A percentile compares a stretch with the other conserved stretches of the same genome.
These are phyloP conservation scores for Penicillium cinerascens DNA, from an alignment of 495 filamentous ascomycete genomes.

Conservation along the genomic window DNA sequence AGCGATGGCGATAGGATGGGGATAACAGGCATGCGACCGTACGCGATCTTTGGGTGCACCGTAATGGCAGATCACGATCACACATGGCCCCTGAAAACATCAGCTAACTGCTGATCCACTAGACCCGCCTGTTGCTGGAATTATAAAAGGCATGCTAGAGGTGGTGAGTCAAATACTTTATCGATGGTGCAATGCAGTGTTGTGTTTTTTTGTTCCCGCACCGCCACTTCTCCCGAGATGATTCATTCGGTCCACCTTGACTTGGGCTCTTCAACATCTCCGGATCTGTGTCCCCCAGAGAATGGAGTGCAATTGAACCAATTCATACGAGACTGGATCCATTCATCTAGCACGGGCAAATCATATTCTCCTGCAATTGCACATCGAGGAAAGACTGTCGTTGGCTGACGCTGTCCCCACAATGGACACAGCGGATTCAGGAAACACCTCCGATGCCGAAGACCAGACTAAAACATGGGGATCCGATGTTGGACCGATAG, in stretches of 20 bases:
- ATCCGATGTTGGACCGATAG: constrained; percentile 30
- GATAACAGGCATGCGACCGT: constrained; percentile 12
- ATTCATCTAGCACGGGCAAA: constrained; percentile 3
- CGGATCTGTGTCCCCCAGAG: background rate
- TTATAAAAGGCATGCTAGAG: constrained; percentile 20
- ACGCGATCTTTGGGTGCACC: background rate
- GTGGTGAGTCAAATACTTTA: constrained; percentile 31
- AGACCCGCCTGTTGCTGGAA: constrained; percentile 19
- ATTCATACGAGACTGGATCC: background rate
- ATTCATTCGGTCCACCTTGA: constrained; percentile 13
- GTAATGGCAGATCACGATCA: background rate
- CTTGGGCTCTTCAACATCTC: background rate
- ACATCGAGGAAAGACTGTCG: background rate
- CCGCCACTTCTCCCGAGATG: constrained; percentile 18
- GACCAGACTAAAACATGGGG: constrained; percentile 40
- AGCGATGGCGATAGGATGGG: background rate
- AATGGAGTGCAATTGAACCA: constrained; percentile 1
- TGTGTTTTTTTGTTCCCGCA: constrained; percentile 13
- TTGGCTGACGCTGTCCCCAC: constrained; percentile 12
- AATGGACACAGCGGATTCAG: constrained; percentile 43
- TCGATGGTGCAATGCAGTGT: constrained; percentile 28
- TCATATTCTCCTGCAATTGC: background rate
- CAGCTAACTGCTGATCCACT: background rate
- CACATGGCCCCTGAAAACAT: background rate
- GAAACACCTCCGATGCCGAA: constrained; percentile 37